Percentiles rank a stretch among this genome's conserved stretches.
These are phyloP conservation scores for Glaciozyma antarctica DNA, from an alignment of 768 basidiomycete genomes.

Conservation along the genomic window DNA sequence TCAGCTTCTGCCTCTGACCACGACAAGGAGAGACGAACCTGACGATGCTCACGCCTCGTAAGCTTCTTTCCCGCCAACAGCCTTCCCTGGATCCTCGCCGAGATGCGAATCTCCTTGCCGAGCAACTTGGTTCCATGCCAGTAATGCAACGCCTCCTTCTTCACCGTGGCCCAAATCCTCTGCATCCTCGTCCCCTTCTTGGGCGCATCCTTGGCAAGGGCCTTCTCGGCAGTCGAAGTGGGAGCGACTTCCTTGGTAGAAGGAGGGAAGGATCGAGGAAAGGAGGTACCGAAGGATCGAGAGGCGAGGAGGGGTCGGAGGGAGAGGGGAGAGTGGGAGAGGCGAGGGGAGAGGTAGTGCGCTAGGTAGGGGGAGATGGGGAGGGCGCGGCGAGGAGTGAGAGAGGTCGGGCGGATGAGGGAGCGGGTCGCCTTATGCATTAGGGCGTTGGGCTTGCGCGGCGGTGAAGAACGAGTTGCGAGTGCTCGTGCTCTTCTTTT, in stretches of 20 bases:
- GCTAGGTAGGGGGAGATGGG: background rate
- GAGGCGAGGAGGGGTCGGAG: background rate
- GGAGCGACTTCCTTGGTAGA: slow-evolving; percentile 8
- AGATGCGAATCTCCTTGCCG: slow-evolving; percentile 87
- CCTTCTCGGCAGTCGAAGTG: slow-evolving; percentile 16
- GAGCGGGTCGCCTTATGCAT: background rate
- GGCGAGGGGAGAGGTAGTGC: background rate
- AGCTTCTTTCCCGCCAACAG: slow-evolving; percentile 80
- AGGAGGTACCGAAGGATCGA: background rate
- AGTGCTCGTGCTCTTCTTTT: too few relatives aligned
- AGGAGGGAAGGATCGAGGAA: background rate
- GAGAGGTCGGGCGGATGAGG: background rate
- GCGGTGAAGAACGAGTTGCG: too few relatives aligned
- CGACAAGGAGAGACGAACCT: slow-evolving; percentile 47
- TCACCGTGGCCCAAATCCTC: slow-evolving; percentile 81
- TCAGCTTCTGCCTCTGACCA: background rate
- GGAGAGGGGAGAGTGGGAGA: background rate
- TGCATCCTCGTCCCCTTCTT: slow-evolving; percentile 33
- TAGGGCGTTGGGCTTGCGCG: background rate
- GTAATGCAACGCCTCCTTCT: slow-evolving; percentile 91
- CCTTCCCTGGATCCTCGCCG: slow-evolving; percentile 76
- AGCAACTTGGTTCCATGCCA: slow-evolving; percentile 94
- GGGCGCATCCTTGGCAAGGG: slow-evolving; percentile 16
- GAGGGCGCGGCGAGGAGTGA: background rate
- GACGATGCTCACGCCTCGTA: slow-evolving; percentile 85